A percentile compares a stretch with the other conserved stretches of the same genome.
Conservation (phyloP, 139 green algal species). For the Tetradesmus lagerheimii region DNA sequence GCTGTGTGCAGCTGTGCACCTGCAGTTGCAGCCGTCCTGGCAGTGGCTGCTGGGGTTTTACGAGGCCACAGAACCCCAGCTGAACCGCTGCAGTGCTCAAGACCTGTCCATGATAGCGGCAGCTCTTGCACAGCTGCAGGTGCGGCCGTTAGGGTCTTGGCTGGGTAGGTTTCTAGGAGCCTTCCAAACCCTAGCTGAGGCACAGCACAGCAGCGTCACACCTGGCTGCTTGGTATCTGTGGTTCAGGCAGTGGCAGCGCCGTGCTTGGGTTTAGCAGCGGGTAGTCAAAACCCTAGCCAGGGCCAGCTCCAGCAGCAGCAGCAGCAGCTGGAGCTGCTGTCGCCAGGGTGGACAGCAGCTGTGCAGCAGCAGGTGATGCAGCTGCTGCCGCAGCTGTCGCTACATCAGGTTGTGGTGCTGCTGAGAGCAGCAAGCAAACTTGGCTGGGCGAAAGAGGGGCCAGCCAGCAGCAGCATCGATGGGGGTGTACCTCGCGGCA, state of each 20-base stretch:
- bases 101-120: slow-evolving; percentile 39
- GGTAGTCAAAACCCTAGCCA: background rate
- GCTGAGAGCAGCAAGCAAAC: background rate
- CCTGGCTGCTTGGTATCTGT: slow-evolving; percentile 1
- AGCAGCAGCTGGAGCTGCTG: background rate
- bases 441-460: background rate
- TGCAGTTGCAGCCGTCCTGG: slow-evolving; percentile 26
- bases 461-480: background rate
- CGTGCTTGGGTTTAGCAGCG: slow-evolving; percentile 2
- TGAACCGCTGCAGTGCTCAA: slow-evolving; percentile 1
- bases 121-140: background rate
- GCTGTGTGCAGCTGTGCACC: background rate
- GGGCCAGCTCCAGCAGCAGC: background rate
- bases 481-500: background rate
- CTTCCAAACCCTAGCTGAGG: background rate
- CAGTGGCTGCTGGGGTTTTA: slow-evolving; percentile 49
- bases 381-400: slow-evolving; percentile 12
- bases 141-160: slow-evolving; percentile 29
- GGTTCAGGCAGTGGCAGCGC: background rate
- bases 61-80: slow-evolving; percentile 34
- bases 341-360: background rate
- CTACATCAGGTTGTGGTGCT: background rate
- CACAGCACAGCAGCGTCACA: background rate
- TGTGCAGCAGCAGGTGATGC: slow-evolving; percentile 37
- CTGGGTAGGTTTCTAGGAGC: slow-evolving; percentile 27